Base-by-base conservation (phyloP, 257 asterid species). In the Solanum bukasovii region DNA sequence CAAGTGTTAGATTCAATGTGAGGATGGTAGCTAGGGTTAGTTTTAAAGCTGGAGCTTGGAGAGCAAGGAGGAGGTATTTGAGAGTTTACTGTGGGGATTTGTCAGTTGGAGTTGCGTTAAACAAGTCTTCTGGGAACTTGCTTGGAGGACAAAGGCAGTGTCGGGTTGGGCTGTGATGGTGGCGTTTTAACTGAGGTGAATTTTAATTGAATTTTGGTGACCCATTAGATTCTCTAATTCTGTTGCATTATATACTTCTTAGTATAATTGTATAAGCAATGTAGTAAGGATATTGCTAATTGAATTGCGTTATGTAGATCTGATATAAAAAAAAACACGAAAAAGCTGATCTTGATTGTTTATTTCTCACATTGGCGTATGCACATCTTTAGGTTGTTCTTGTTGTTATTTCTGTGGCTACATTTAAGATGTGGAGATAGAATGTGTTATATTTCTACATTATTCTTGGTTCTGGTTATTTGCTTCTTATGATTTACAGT, bases 31-130 rank as follows among this genome's bases (percentile, higher is more conserved):
- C 96, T 31, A 84, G 86, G 85, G 94, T 96, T 87, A 89, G 92
- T 87, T 96, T 96, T 44, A 93, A 92, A 89, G 96, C 98, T 5
- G 95, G 93, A 82, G 94, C 94, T n/a, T 97, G 98, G 98, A 92
- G 92, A 89, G 91, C 95, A 27, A 89, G 98, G 88, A 90, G 92
- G 90, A 93, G 98, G 90, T 88, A 16, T 73, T 82, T 97, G 92
- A 97, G 90, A 92, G 98, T 94, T 29, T 93, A 89, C 87, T 97
- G 99, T 34, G 98, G 94, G 16, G 94, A 92, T 88, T 91, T 96
- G 90, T 14, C 81, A 0, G 95, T 97, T 40, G 93, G 88, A 25
- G 13, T 94, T 37, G 87, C 95, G 10, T 40, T 23, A 87, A 92
- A 91, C 65, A 90, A 91, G 10, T 89, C 85, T 31, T 77, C 90